Conservation (phyloP, 768 basidiomycete species). For the Lentinula lateritia region DNA sequence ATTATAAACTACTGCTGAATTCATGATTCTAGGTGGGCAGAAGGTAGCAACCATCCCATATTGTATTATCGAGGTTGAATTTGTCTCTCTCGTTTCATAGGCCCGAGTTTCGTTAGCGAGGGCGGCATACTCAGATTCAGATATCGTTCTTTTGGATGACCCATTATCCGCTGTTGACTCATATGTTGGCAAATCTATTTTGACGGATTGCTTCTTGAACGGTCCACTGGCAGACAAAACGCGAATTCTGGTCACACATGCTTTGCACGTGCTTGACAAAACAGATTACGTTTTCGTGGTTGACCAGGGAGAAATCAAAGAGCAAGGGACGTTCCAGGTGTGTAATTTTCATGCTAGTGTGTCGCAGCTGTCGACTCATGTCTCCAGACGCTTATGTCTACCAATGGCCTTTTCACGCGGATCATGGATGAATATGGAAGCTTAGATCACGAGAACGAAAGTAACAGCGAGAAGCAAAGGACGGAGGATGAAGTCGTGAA, state of each 20-base stretch:
- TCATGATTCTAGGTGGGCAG: conserved; percentile 9
- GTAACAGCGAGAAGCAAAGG: not conserved
- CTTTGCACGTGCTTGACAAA: conserved; percentile 51
- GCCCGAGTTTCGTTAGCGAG: conserved; percentile 74
- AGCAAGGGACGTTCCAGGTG: conserved; percentile 57
- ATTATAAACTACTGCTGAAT: not conserved
- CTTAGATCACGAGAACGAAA: conserved; percentile 19
- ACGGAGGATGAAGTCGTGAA: conserved; percentile 5
- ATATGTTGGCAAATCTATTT: conserved; percentile 62
- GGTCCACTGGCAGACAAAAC: conserved; percentile 52
- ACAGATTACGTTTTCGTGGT: conserved; percentile 62
- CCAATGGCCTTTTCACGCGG: conserved; percentile 4
- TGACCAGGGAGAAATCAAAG: conserved; percentile 52
- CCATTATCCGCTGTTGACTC: conserved; percentile 78
- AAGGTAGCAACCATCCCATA: conserved; percentile 6
- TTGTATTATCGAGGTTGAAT: not conserved
- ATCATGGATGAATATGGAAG: conserved; percentile 52
- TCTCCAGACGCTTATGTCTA: conserved; percentile 7
- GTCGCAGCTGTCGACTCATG: not conserved
- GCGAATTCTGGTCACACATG: conserved; percentile 58
- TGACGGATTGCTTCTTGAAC: conserved; percentile 53
- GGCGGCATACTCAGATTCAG: conserved; percentile 68
- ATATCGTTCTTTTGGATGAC: conserved; percentile 81
- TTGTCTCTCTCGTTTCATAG: conserved; percentile 20
- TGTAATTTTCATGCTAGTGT: not conserved